Percentiles rank a stretch among this genome's conserved stretches.
Conservation (phyloP, 169 alveolate genomes). For the Eimeria praecox region DNA sequence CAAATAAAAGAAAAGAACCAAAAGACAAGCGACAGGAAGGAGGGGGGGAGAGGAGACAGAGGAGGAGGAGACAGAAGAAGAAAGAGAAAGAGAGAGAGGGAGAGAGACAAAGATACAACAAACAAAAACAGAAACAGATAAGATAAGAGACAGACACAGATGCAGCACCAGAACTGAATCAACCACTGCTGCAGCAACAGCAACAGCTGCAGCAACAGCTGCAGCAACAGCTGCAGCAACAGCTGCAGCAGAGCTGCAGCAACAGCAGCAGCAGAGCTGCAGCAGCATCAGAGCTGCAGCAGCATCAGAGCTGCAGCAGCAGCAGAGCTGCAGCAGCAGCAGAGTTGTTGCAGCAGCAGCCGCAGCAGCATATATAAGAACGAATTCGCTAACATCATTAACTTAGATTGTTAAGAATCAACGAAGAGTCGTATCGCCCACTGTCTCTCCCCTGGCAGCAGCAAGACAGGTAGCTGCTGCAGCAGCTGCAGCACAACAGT, state of each 20-base stretch:
- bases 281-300: neutral
- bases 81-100: neutral
- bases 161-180: constrained; percentile 5
- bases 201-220: too few species aligned
- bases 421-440: constrained; percentile 70
- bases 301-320: neutral
- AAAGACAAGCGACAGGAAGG: neutral
- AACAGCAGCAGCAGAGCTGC: too few species aligned
- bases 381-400: too few species aligned
- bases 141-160: too few species aligned
- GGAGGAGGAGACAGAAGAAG: neutral
- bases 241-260: too few species aligned
- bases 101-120: neutral
- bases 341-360: too few species aligned
- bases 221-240: too few species aligned
- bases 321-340: neutral
- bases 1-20: neutral
- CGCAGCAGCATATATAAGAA: too few species aligned
- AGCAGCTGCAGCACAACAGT: constrained; percentile 17
- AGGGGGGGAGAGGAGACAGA: too few species aligned
- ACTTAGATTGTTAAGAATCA: neutral
- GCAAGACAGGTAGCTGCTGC: constrained; percentile 10
- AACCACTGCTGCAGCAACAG: neutral
- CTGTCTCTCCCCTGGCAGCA: constrained; percentile 79
- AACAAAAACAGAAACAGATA: neutral